Percentiles rank a stretch among this genome's conserved stretches.
Conservation (phyloP, 2,329 filamentous ascomycete species). For the Davidsoniella australis region DNA sequence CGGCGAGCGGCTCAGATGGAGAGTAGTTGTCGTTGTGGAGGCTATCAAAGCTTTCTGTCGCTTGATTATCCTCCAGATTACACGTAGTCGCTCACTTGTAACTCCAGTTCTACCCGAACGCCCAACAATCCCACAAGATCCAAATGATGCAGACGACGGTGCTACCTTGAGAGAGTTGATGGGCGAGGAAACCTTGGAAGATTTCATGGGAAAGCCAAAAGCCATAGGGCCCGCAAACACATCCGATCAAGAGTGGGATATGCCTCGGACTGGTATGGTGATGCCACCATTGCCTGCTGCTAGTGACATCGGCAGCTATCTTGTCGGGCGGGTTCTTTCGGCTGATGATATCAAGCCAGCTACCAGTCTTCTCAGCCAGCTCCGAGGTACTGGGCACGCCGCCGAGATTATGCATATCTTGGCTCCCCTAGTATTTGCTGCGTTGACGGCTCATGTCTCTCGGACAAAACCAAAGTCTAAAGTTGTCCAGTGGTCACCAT, state of each 20-base stretch:
- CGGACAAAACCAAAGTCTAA: slow-evolving; percentile 9
- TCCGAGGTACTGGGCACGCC: slow-evolving; percentile 54
- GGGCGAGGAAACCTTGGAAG: slow-evolving; percentile 21
- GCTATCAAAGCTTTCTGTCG: slow-evolving; percentile 72
- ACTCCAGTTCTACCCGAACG: slow-evolving; percentile 74
- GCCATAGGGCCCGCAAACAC: slow-evolving; percentile 34
- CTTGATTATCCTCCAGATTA: slow-evolving; percentile 63
- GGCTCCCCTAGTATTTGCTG: slow-evolving; percentile 70
- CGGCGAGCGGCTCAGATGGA: slow-evolving; percentile 66
- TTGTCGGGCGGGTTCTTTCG: slow-evolving; percentile 77
- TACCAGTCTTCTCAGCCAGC: slow-evolving; percentile 64
- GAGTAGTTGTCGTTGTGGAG: slow-evolving; percentile 71
- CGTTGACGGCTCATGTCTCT: slow-evolving; percentile 38
- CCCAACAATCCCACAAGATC: slow-evolving; percentile 47
- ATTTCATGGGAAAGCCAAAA: slow-evolving; percentile 38
- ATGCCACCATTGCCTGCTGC: slow-evolving; percentile 69
- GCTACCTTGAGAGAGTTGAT: slow-evolving; percentile 28
- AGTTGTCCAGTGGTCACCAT: slow-evolving; percentile 75
- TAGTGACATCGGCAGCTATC: slow-evolving; percentile 69
- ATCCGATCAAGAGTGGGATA: slow-evolving; percentile 50
- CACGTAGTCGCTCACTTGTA: slow-evolving; percentile 65
- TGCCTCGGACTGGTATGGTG: slow-evolving; percentile 84
- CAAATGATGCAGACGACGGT: slow-evolving; percentile 23
- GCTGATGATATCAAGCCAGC: slow-evolving; percentile 95
- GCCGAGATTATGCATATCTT: slow-evolving; percentile 89